Evolutionary conservation across 108 stramenopile genomes (phyloP).

Genomic region (Cyclostephanos tholiformis): DNA sequence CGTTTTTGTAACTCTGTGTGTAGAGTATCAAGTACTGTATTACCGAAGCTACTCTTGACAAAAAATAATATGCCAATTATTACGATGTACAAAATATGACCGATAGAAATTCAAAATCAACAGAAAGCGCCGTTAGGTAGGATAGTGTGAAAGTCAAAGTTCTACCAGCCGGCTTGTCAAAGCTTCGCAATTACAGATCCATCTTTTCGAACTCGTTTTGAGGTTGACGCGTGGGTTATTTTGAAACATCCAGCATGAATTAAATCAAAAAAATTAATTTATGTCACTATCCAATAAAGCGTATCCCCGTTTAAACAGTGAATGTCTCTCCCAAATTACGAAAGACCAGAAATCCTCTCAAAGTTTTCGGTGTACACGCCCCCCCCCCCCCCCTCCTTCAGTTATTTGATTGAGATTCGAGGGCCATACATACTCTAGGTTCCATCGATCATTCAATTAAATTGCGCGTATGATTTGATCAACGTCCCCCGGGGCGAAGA

Average conservation of each 20-base stretch:
- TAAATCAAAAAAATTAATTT: background rate
- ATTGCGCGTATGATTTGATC: constrained; percentile 68
- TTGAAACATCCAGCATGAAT: background rate
- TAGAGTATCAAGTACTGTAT: too few species aligned
- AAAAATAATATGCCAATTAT: too few species aligned
- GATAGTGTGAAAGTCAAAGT: background rate
- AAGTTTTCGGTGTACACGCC: background rate
- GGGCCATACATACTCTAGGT: background rate
- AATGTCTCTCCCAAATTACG: background rate
- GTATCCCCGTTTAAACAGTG: background rate
- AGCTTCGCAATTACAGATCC: too few species aligned
- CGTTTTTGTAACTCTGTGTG: too few species aligned
- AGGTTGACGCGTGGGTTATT: background rate
- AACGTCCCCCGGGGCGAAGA: constrained; percentile 91
- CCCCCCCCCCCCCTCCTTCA: background rate
- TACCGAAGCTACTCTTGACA: too few species aligned
- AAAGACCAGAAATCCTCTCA: too few species aligned
- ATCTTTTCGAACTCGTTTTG: too few species aligned
- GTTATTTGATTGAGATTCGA: background rate
- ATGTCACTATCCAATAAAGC: background rate
- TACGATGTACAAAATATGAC: too few species aligned
- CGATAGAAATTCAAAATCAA: too few species aligned
- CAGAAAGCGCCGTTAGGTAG: too few species aligned
- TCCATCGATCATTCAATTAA: background rate
- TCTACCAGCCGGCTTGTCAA: background rate